Evolutionary conservation across 805 yeast species (phyloP), one percentile per base, ranked within the genome.

Genomic region (Wickerhamomyces subpelliculosus): DNA sequence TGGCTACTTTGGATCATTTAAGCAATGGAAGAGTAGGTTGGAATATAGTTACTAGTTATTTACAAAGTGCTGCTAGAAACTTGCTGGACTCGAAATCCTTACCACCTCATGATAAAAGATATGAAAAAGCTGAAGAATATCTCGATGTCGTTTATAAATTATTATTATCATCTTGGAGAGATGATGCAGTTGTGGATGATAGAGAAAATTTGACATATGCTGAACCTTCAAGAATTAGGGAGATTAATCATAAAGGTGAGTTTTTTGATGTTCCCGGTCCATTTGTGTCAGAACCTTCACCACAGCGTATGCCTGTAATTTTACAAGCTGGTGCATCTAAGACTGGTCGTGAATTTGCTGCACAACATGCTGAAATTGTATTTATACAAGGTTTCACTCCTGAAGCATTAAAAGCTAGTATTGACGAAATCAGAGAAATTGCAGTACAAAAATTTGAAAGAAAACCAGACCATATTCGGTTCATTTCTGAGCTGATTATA

Each of bases 281-380:
- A 4, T 57, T 46, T 34, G 61, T 65, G 33, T 61, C 65, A 6
- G 61, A 61, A 24, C 72, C 73, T 3, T 54, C 70, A 9, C 69
- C 68, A 3, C 73, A 68, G 41, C 55, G 70, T 38, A 44, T 68
- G 5, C 73, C 73, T 3, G 63, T 68, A 9, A 47, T 68, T 27
- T 55, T 67, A 29, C 71, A 67, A 47, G 73, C 73, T 4, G 73
- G 73, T 4, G 52, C 67, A 19, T 68, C 73, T 8, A 48, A 60
- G 10, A 54, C 54, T 17, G 73, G 73, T 8, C 54, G 55, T 26
- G 63, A 64, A 13, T 55, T 65, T 40, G 73, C 69, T 3, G 69
- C 73, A 8, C 59, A 60, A 40, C 58, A 63, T 45, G 72, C 72
- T 1, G 73, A 68, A 44, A 62, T 58, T 12, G 61, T 66, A 5